phyloP scores from a whole-genome alignment of 345 rosid species.

The Populus euphratica region DNA sequence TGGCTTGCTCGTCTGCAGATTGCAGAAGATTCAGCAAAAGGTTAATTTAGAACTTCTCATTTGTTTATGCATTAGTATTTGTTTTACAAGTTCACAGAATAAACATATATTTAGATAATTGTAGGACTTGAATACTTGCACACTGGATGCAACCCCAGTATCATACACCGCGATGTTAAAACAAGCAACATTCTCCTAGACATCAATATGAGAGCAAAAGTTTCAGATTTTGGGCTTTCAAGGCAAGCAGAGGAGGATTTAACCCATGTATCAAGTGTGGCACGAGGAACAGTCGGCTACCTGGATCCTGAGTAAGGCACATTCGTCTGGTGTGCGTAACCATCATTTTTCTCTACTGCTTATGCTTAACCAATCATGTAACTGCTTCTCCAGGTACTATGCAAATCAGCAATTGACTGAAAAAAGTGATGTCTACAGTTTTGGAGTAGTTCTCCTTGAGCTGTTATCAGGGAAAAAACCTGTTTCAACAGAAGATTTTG shows the following conservation, averaged over 20 bases:
- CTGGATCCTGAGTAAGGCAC: slow-evolving; percentile 88
- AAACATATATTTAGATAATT: slow-evolving; percentile 37
- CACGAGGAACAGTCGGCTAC: slow-evolving; percentile 91
- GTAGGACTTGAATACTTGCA: slow-evolving; percentile 98
- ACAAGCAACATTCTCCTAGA: slow-evolving; percentile 92
- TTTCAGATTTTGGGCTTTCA: slow-evolving; percentile 96
- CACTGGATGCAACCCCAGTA: slow-evolving; percentile 89
- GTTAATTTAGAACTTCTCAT: slow-evolving; percentile 33
- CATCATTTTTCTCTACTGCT: not conserved
- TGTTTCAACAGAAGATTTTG: slow-evolving; percentile 75
- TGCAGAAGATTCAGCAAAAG: slow-evolving; percentile 96
- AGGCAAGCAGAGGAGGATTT: slow-evolving; percentile 90
- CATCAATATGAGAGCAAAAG: slow-evolving; percentile 90
- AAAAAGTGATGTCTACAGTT: slow-evolving; percentile 96
- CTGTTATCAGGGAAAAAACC: slow-evolving; percentile 89
- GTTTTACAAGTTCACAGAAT: slow-evolving; percentile 3
- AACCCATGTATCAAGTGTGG: slow-evolving; percentile 88
- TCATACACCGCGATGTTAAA: slow-evolving; percentile 94
- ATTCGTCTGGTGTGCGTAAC: not conserved
- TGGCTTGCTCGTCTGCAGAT: slow-evolving; percentile 74
- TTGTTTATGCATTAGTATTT: not conserved
- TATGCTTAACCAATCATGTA: not conserved
- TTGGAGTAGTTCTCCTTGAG: slow-evolving; percentile 94
- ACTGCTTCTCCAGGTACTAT: slow-evolving; percentile 56
- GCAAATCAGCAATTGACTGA: slow-evolving; percentile 87